Base-by-base conservation (phyloP, 164 flowering plant species). In the Euptelea pleiosperma region DNA sequence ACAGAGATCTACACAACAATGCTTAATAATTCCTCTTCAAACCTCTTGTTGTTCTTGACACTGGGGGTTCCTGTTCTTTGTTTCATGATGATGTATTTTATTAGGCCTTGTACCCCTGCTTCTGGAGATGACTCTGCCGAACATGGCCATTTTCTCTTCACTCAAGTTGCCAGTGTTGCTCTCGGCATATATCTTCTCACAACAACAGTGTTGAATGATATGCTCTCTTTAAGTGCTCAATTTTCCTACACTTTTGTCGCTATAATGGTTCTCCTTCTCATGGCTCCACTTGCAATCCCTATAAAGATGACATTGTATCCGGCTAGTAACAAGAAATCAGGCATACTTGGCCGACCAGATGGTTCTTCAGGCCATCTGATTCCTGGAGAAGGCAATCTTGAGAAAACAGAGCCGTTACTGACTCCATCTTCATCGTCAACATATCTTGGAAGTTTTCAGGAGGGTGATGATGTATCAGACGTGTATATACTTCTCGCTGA, bases 231-330 rank as follows among this genome's bases (percentile, higher is more conserved):
- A 9, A 75, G 74, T 54, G 36, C 65, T n/a, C 30, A 73, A 4
- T 22, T 87, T 18, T 72, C 82, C 47, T 82, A 76, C 55, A 26
- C 61, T 2, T 61, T 82, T 61, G 60, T 87, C 53, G 77, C 57
- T 45, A 47, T 82, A 29, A 84, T 86, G 91, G 76, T 80, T 56
- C 48, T 87, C 45, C 78, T 89, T 58, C 81, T 90, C 65, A 63
- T 86, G 77, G 82, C 96, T 40, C 98, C 96, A 28, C 79, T 92
- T 21, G 89, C 89, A 28, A 74, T 89, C 45, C 98, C 98, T 18
- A 29, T 89, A 31, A 92, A 87, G 68, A 91, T 91, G 98, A 89
- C 95, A 14, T 29, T 89, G 6, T 83, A 40, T 42, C 95, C 77
- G 3, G 12, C 55, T 21, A 75, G 60, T 35, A 43, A 56, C 24